These are phyloP conservation scores for Delitschia confertaspora DNA, from an alignment of 495 filamentous ascomycete genomes.

Conservation along the genomic window DNA sequence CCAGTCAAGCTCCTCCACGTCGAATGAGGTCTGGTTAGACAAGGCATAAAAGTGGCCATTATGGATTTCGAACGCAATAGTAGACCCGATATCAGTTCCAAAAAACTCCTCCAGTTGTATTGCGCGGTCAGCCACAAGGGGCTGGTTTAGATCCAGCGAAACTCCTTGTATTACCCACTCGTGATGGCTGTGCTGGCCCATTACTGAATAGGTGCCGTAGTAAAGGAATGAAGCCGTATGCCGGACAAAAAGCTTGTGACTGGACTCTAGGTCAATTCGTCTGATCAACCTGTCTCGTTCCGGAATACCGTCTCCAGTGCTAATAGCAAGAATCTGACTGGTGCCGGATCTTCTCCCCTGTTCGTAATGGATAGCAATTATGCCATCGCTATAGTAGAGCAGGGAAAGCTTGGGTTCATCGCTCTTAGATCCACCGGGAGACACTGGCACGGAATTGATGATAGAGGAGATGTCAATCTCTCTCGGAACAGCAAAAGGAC, in stretches of 20 bases:
- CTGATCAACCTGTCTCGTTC: conserved; percentile 35
- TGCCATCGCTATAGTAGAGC: conserved; percentile 52
- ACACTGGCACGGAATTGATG: conserved; percentile 42
- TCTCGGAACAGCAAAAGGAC: conserved; percentile 25
- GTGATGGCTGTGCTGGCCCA: conserved; percentile 42
- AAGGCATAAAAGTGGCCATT: conserved; percentile 62
- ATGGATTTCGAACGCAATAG: conserved; percentile 63
- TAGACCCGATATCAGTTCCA: conserved; percentile 57
- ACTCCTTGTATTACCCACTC: conserved; percentile 53
- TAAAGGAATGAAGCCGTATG: conserved; percentile 57
- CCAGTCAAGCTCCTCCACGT: conserved; percentile 59
- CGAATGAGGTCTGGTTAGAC: conserved; percentile 55
- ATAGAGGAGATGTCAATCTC: conserved; percentile 50
- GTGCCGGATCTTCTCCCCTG: conserved; percentile 29
- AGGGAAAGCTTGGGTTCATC: conserved; percentile 44
- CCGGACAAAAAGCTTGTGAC: conserved; percentile 56
- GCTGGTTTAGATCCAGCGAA: conserved; percentile 5
- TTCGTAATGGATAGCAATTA: conserved; percentile 47
- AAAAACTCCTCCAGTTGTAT: conserved; percentile 46
- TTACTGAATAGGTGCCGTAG: conserved; percentile 53
- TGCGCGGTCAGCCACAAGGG: conserved; percentile 30
- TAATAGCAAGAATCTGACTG: conserved; percentile 53
- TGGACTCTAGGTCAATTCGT: conserved; percentile 38
- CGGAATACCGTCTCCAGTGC: conserved; percentile 33
- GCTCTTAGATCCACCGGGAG: conserved; percentile 26